Evolutionary conservation across 305 asterid genomes (phyloP).

Genomic region (Andrographis paniculata): DNA sequence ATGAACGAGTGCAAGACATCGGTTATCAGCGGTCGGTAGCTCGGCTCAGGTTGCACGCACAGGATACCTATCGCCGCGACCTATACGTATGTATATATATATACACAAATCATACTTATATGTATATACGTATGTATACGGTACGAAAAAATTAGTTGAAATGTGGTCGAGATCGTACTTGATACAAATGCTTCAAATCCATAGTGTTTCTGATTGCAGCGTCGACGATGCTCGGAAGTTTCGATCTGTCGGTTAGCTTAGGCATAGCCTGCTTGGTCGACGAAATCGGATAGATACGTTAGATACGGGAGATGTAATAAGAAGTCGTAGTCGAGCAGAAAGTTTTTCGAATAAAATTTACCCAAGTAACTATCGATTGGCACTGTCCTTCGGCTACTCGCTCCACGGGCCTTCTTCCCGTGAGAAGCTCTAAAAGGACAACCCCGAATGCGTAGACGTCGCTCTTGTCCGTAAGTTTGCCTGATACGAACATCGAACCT

Average conservation of each 20-base stretch:
- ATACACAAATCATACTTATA: no score
- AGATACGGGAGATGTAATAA: constrained; percentile 1
- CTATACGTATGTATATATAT: no score
- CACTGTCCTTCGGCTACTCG: constrained; percentile 49
- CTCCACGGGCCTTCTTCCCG: constrained; percentile 79
- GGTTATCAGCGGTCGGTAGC: constrained; percentile 81
- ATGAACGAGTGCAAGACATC: constrained; percentile 91
- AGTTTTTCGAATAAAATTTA: constrained; percentile 18
- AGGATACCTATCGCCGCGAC: constrained; percentile 96
- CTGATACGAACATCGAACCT: constrained; percentile 28
- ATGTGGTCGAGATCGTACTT: constrained; percentile 27
- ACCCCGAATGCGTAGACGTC: constrained; percentile 92
- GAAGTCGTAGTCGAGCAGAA: neutral
- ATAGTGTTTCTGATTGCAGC: constrained; percentile 59
- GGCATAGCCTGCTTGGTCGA: constrained; percentile 67
- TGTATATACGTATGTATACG: no score
- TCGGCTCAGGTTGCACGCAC: constrained; percentile 91
- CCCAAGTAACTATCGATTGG: constrained; percentile 89
- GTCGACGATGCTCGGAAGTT: constrained; percentile 81
- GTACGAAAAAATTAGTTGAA: no score
- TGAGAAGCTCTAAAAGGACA: constrained; percentile 75
- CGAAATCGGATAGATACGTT: constrained; percentile 3
- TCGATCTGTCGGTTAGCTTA: constrained; percentile 76
- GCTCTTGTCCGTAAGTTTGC: constrained; percentile 87
- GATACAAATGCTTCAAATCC: constrained; percentile 82